These are phyloP conservation scores for Tuber indicum DNA, from an alignment of 495 filamentous ascomycete genomes.

Conservation along the genomic window DNA sequence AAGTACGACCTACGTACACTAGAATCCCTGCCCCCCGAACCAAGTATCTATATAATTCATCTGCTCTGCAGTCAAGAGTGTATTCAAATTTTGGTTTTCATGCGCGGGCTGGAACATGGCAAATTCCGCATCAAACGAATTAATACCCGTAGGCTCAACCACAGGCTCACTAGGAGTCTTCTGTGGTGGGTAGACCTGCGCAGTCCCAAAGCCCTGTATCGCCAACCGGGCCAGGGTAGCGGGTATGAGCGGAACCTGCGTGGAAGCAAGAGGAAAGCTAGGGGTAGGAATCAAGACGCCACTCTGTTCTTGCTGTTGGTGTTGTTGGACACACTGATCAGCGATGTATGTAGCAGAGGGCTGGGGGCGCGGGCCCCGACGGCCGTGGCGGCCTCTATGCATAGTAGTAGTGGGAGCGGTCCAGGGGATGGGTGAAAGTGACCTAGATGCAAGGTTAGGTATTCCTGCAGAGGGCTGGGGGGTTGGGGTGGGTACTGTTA, in stretches of 20 bases:
- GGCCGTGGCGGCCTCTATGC: background rate
- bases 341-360: background rate
- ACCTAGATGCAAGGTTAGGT: background rate
- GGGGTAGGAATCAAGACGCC: background rate
- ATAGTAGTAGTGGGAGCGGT: background rate
- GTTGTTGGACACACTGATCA: background rate
- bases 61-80: background rate
- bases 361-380: background rate
- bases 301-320: background rate
- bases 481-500: background rate
- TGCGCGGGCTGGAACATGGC: background rate
- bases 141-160: background rate
- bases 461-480: background rate
- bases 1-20: background rate
- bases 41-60: background rate
- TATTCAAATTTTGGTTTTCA: background rate
- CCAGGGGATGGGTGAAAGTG: slow-evolving; percentile 2
- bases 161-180: background rate
- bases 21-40: background rate
- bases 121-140: background rate
- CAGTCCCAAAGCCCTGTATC: background rate
- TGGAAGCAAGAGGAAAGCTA: background rate
- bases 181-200: background rate
- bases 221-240: background rate
- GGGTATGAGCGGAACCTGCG: background rate